Base-by-base conservation (phyloP, 768 basidiomycete genomes). In the Flagelloscypha sp. region DNA sequence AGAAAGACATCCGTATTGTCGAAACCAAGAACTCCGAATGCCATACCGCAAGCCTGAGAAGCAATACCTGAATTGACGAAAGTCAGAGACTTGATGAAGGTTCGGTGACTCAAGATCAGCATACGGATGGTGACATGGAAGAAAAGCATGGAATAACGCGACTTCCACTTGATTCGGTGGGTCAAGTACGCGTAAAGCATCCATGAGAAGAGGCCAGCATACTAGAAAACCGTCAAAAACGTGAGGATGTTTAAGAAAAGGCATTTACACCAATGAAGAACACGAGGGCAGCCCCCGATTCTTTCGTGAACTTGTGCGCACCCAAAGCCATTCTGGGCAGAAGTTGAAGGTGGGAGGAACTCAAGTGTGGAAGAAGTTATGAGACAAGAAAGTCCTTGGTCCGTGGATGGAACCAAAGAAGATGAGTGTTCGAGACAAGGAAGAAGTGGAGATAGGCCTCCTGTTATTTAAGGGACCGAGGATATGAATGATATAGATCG, bases 21-120 rank as follows among this genome's bases (percentile, higher is more conserved):
- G 31, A 49, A 57, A 1, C 59, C 59, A 11, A 55, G 38, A 20
- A 60, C 37, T 16, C 58, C 60, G 30, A 62, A 62, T 2, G 52
- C 42, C 18, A 43, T 27, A 1, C 38, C 42, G 35, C 35, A 40
- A 0, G 10, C 35, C 7, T 43, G 42, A n/a, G 42, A 40, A 6
- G 35, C 42, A n/a, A n/a, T n/a, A n/a, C n/a, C n/a, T n/a, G n/a
- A n/a, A n/a, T n/a, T n/a, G n/a, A n/a, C n/a, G n/a, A n/a, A n/a
- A n/a, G n/a, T n/a, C n/a, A n/a, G n/a, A n/a, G n/a, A n/a, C n/a
- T n/a, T n/a, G n/a, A n/a, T n/a, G n/a, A n/a, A n/a, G n/a, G n/a
- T n/a, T n/a, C n/a, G n/a, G n/a, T n/a, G n/a, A n/a, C n/a, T n/a
- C n/a, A n/a, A n/a, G n/a, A n/a, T n/a, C n/a, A n/a, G n/a, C 2